These are phyloP conservation scores for Ilex aquifolium DNA, from an alignment of 257 asterid genomes.

Conservation along the genomic window DNA sequence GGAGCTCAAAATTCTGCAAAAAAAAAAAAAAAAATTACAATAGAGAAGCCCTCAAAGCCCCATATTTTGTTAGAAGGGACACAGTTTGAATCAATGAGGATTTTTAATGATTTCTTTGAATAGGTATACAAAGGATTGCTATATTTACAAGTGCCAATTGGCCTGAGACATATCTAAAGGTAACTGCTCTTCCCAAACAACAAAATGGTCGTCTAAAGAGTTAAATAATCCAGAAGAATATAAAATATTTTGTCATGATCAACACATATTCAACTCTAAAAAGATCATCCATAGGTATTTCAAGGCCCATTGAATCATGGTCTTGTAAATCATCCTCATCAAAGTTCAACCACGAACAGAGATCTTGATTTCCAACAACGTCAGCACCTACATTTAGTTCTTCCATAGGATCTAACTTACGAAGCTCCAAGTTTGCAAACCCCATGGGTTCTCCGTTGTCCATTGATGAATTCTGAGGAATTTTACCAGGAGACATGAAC, in stretches of 20 bases:
- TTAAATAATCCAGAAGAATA: conserved; percentile 46
- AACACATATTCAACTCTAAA: conserved; percentile 67
- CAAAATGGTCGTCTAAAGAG: conserved; percentile 25
- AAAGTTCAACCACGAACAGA: conserved; percentile 82
- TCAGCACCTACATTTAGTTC: conserved; percentile 69
- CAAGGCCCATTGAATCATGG: conserved; percentile 63
- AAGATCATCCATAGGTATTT: conserved; percentile 90
- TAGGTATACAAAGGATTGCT: background rate
- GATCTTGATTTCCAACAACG: conserved; percentile 65
- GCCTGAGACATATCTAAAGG: background rate
- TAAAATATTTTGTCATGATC: conserved; percentile 37
- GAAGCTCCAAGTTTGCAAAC: conserved; percentile 36
- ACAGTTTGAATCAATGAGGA: too few relatives aligned
- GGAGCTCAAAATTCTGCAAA: too few relatives aligned
- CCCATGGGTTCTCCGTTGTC: conserved; percentile 37
- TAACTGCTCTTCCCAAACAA: background rate
- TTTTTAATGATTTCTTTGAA: too few relatives aligned
- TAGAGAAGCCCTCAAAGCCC: too few relatives aligned
- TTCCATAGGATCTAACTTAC: conserved; percentile 52
- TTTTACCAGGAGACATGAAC: conserved; percentile 37
- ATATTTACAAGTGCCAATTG: background rate
- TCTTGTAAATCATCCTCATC: conserved; percentile 72
- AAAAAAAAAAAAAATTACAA: too few relatives aligned
- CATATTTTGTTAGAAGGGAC: too few relatives aligned
- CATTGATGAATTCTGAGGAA: conserved; percentile 24